These are phyloP conservation scores for Helicostylum pulchrum DNA, from an alignment of 192 early-diverging fungal species.

Conservation along the genomic window DNA sequence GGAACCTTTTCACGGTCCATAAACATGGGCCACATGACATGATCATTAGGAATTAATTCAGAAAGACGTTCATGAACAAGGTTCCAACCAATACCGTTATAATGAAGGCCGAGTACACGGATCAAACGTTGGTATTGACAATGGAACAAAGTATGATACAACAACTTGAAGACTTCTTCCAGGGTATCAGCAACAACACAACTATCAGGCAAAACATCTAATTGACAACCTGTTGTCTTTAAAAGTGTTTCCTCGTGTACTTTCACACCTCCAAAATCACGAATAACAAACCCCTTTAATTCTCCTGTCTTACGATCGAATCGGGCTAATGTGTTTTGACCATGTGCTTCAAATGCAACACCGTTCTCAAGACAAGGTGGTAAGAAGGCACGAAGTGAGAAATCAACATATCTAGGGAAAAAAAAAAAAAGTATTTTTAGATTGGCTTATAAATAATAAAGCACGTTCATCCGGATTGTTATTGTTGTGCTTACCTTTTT, in stretches of 20 bases:
- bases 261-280: constrained; percentile 70
- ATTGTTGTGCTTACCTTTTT: constrained; percentile 22
- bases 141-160: constrained; percentile 63
- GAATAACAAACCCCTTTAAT: constrained; percentile 56
- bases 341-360: constrained; percentile 66
- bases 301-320: constrained; percentile 47
- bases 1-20: constrained; percentile 39
- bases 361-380: constrained; percentile 58
- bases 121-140: constrained; percentile 59
- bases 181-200: constrained; percentile 48
- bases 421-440: not conserved
- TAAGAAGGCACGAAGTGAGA: constrained; percentile 55
- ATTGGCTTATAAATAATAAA: not conserved
- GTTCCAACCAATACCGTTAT: constrained; percentile 56
- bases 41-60: constrained; percentile 41
- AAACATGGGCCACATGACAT: constrained; percentile 47
- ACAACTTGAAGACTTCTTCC: constrained; percentile 43
- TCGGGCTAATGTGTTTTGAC: constrained; percentile 58
- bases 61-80: constrained; percentile 50
- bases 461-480: not conserved
- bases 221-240: constrained; percentile 40
- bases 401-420: constrained; percentile 38
- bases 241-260: constrained; percentile 51
- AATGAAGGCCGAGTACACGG: constrained; percentile 56
- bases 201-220: constrained; percentile 54